Conservation (phyloP, 768 basidiomycete species). For the Podaxis rugospora region DNA sequence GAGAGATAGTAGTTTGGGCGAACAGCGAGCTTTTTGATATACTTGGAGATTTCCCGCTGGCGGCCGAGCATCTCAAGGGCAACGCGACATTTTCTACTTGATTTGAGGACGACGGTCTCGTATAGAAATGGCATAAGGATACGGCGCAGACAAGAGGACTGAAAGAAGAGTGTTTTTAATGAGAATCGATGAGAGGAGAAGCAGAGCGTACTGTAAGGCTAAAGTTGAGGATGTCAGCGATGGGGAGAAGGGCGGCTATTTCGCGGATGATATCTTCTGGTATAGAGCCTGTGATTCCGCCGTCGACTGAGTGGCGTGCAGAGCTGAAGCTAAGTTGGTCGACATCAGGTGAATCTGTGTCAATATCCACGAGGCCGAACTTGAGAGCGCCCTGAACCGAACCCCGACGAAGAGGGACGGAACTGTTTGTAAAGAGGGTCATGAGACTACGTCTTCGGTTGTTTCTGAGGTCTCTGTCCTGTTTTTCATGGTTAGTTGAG, state of each 20-base stretch:
- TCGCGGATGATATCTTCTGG: constrained; percentile 36
- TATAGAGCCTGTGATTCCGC: constrained; percentile 22
- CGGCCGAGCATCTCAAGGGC: constrained; percentile 32
- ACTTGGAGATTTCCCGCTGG: constrained; percentile 31
- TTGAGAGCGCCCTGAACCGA: constrained; percentile 17
- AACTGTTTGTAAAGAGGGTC: constrained; percentile 26
- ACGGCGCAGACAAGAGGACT: constrained; percentile 28
- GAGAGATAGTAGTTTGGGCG: constrained; percentile 50
- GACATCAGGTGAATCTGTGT: not conserved
- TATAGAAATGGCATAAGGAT: constrained; percentile 39
- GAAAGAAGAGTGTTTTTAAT: constrained; percentile 2
- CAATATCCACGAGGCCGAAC: constrained; percentile 18
- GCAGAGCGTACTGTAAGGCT: constrained; percentile 34
- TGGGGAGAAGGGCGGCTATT: constrained; percentile 30
- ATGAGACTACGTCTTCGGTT: constrained; percentile 29
- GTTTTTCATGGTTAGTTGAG: not conserved
- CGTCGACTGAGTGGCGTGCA: not conserved
- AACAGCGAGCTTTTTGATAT: constrained; percentile 39
- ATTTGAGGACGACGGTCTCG: constrained; percentile 39
- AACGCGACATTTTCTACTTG: constrained; percentile 32
- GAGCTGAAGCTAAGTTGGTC: not conserved
- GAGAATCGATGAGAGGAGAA: constrained; percentile 4
- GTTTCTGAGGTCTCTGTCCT: not conserved
- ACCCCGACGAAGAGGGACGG: constrained; percentile 24
- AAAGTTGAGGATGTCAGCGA: constrained; percentile 36